phyloP scores from a whole-genome alignment of 2,329 filamentous ascomycete species.

The Fusarium sp. region DNA sequence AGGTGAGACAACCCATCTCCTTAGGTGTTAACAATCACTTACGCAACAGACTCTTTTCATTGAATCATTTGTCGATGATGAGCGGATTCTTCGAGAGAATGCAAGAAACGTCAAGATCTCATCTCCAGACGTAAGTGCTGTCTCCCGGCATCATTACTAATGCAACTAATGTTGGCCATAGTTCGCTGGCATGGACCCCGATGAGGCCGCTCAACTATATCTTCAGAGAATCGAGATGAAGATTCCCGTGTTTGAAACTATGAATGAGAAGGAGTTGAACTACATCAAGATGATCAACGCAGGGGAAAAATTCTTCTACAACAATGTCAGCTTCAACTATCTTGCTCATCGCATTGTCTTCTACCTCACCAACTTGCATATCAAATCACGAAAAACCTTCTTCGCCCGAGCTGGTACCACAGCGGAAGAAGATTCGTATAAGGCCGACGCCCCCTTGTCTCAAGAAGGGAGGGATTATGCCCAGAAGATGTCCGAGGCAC shows the following conservation, averaged over 20 bases:
- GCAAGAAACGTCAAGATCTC: slow-evolving; percentile 98
- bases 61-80: slow-evolving; percentile 93
- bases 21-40: not conserved
- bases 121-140: slow-evolving; percentile 81
- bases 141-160: not conserved
- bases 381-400: slow-evolving; percentile 93
- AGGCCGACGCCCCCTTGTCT: slow-evolving; percentile 86
- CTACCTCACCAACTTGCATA: slow-evolving; percentile 96
- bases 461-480: slow-evolving; percentile 84
- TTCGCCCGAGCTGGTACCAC: slow-evolving; percentile 91
- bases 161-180: slow-evolving; percentile 48
- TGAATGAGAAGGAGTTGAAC: slow-evolving; percentile 93
- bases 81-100: slow-evolving; percentile 94
- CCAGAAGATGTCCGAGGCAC: slow-evolving; percentile 83
- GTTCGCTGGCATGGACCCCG: slow-evolving; percentile 91
- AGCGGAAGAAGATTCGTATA: slow-evolving; percentile 90
- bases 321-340: slow-evolving; percentile 97
- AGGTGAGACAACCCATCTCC: slow-evolving; percentile 61
- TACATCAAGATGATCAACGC: slow-evolving; percentile 99
- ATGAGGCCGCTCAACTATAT: slow-evolving; percentile 93
- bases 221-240: slow-evolving; percentile 88
- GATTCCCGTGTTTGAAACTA: slow-evolving; percentile 96
- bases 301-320: slow-evolving; percentile 91
- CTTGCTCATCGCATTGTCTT: slow-evolving; percentile 97
- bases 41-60: slow-evolving; percentile 85